Evolutionary conservation across 768 basidiomycete genomes (phyloP).

Genomic region (Mycena kentingensis): DNA sequence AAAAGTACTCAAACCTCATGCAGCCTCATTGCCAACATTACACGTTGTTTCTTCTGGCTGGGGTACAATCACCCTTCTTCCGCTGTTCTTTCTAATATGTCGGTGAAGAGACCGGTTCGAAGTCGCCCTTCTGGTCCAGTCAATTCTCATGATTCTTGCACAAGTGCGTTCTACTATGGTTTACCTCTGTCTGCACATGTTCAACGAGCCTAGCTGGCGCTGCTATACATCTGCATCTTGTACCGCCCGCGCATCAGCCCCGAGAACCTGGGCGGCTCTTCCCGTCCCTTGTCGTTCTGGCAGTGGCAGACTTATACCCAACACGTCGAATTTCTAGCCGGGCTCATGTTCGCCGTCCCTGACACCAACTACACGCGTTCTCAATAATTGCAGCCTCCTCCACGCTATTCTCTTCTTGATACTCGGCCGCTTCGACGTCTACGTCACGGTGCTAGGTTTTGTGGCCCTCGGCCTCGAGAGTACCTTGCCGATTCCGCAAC

Average conservation of each 20-base stretch:
- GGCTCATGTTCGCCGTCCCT: conserved; percentile 55
- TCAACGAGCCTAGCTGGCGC: conserved; percentile 55
- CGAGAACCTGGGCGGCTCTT: conserved; percentile 59
- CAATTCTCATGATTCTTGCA: conserved; percentile 80
- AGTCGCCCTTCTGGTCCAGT: conserved; percentile 74
- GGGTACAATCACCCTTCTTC: conserved; percentile 44
- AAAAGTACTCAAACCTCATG: conserved; percentile 5
- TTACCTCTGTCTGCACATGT: conserved; percentile 10
- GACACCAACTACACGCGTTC: conserved; percentile 21
- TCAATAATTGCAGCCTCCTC: conserved; percentile 51
- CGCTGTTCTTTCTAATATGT: not conserved
- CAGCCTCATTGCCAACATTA: conserved; percentile 82
- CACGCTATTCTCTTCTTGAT: conserved; percentile 77
- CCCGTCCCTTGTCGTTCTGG: conserved; percentile 78
- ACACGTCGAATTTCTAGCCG: conserved; percentile 82
- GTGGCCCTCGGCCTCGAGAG: conserved; percentile 82
- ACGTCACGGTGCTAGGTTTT: conserved; percentile 69
- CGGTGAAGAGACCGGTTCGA: conserved; percentile 63
- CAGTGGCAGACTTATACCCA: conserved; percentile 80
- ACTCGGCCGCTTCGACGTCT: conserved; percentile 62
- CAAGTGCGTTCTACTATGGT: conserved; percentile 52
- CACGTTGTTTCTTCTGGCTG: conserved; percentile 90
- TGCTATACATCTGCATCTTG: conserved; percentile 80
- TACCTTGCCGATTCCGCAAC: conserved; percentile 82
- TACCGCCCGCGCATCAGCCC: conserved; percentile 65